These are phyloP conservation scores for Trichophyton benhamiae DNA, from an alignment of 2,329 filamentous ascomycete genomes.

Conservation along the genomic window DNA sequence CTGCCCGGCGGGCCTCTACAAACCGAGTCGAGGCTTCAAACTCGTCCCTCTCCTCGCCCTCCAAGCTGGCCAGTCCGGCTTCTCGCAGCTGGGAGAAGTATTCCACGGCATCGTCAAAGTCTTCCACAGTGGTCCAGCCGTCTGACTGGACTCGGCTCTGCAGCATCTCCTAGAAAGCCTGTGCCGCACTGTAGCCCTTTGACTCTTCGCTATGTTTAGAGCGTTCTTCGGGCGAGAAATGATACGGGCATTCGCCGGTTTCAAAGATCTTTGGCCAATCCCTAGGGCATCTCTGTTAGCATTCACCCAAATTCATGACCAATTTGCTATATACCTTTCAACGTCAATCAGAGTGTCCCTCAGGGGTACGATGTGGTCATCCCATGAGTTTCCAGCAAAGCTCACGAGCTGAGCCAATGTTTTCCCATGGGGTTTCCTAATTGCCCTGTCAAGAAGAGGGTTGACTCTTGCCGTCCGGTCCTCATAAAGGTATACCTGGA, in stretches of 20 bases:
- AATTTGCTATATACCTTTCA: not conserved
- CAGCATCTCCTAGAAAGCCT: conserved; percentile 13
- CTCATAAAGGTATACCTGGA: conserved; percentile 19
- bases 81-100: conserved; percentile 9
- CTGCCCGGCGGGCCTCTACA: not conserved
- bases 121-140: conserved; percentile 6
- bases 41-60: conserved; percentile 6
- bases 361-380: conserved; percentile 17
- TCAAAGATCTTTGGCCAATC: not conserved
- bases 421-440: conserved; percentile 15
- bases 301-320: not conserved
- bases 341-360: conserved; percentile 2
- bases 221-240: conserved; percentile 10
- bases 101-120: conserved; percentile 11
- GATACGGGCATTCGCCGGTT: conserved; percentile 2
- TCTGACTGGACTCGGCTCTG: conserved; percentile 2
- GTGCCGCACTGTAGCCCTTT: conserved; percentile 7
- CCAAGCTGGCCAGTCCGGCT: not conserved
- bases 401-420: conserved; percentile 15
- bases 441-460: conserved; percentile 12
- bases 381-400: conserved; percentile 21
- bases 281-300: not conserved
- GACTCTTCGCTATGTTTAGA: conserved; percentile 8
- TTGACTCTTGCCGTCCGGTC: conserved; percentile 19
- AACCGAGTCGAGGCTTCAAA: conserved; percentile 8